These are phyloP conservation scores for Maudiozyma humilis DNA, from an alignment of 1,139 yeast species.

Conservation along the genomic window DNA sequence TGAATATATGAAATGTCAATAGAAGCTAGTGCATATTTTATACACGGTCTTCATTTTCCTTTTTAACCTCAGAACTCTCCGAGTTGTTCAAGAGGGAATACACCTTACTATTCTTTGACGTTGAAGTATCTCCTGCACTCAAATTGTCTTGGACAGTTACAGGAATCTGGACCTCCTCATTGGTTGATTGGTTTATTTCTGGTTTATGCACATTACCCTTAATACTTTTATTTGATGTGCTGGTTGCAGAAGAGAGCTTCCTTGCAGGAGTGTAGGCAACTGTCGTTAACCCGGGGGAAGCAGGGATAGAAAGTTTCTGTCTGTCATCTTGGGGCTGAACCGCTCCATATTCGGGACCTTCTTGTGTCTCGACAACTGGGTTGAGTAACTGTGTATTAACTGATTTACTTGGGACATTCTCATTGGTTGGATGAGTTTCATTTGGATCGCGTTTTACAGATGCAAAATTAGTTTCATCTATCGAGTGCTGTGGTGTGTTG, in stretches of 20 bases:
- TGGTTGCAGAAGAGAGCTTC: background rate
- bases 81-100: slow-evolving; percentile 16
- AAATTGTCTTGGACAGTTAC: too few species aligned
- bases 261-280: background rate
- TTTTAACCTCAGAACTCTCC: slow-evolving; percentile 8
- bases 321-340: background rate
- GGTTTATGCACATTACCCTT: background rate
- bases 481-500: too few species aligned
- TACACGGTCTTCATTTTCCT: background rate
- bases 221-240: background rate
- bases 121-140: background rate
- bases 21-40: too few species aligned
- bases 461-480: too few species aligned
- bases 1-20: too few species aligned
- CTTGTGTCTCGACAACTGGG: background rate
- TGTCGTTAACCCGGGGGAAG: background rate
- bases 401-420: background rate
- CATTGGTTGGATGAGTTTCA: too few species aligned
- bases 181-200: background rate
- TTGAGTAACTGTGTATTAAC: background rate
- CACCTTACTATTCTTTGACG: slow-evolving; percentile 10
- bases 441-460: too few species aligned
- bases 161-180: too few species aligned
- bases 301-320: background rate
- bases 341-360: background rate